Conservation (phyloP, 176 grass and related monocot genomes). For the Musa beccarii region DNA sequence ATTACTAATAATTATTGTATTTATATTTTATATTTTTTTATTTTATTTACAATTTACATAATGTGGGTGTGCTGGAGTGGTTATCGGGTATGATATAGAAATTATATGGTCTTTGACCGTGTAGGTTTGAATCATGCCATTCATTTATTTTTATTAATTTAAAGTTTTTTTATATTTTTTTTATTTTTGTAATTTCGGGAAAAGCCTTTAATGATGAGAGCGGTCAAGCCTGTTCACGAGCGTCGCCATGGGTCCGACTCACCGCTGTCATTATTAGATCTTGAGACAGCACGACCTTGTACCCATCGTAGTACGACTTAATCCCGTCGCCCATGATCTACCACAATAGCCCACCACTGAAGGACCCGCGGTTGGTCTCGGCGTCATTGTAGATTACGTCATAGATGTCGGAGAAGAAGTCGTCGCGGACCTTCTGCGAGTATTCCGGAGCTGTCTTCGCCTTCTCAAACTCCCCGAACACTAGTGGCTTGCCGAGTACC, state of each 20-base stretch:
- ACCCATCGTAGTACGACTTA: too few species aligned
- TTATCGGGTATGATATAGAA: conserved; percentile 92
- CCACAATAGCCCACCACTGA: conserved; percentile 9
- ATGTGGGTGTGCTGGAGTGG: conserved; percentile 74
- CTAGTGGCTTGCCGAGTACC: conserved; percentile 22
- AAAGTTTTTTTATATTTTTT: too few species aligned
- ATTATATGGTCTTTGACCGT: conserved; percentile 75
- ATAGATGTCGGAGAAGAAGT: conserved; percentile 7
- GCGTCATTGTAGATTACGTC: conserved; percentile 9
- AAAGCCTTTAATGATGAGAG: neutral
- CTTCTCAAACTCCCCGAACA: conserved; percentile 32
- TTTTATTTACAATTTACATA: too few species aligned
- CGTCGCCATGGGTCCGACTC: conserved; percentile 4
- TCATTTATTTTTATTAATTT: neutral
- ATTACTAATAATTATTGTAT: too few species aligned
- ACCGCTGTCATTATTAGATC: neutral
- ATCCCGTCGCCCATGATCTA: too few species aligned
- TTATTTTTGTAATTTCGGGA: too few species aligned
- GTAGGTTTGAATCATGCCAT: conserved; percentile 87
- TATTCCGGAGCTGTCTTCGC: conserved; percentile 14
- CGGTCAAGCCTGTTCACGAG: neutral
- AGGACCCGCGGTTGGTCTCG: conserved; percentile 3
- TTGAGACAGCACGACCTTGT: too few species aligned
- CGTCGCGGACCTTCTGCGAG: conserved; percentile 4
- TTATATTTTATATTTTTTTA: too few species aligned